These are phyloP conservation scores for Aspergillus novoparasiticus DNA, from an alignment of 2,329 filamentous ascomycete species.

Conservation along the genomic window DNA sequence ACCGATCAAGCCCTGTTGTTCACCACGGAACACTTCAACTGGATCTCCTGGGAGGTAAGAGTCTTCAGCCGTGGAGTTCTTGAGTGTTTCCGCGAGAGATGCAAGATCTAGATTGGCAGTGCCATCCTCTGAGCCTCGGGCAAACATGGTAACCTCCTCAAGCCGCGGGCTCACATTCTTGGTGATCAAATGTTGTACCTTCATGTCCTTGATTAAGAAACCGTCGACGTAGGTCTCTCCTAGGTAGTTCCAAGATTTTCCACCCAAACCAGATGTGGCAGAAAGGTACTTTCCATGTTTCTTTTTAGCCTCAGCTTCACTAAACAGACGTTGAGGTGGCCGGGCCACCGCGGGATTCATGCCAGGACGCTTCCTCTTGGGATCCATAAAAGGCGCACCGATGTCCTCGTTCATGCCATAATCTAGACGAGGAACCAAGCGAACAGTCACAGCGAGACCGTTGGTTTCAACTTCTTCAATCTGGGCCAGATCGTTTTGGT, in stretches of 20 bases:
- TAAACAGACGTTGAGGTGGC: conserved; percentile 89
- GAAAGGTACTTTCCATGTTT: conserved; percentile 68
- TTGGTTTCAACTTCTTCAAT: conserved; percentile 92
- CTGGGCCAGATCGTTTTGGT: conserved; percentile 86
- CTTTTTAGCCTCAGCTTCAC: conserved; percentile 88
- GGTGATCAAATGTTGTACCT: conserved; percentile 80
- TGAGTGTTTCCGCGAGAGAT: conserved; percentile 85
- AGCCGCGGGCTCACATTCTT: conserved; percentile 91
- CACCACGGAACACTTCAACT: conserved; percentile 94
- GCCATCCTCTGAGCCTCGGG: conserved; percentile 84
- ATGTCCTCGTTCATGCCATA: conserved; percentile 86
- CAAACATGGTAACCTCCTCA: conserved; percentile 95
- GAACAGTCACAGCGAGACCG: conserved; percentile 82
- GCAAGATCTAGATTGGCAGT: conserved; percentile 92
- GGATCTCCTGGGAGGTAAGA: conserved; percentile 90
- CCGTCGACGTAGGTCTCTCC: conserved; percentile 90
- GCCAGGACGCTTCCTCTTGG: conserved; percentile 77
- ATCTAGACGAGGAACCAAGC: conserved; percentile 86
- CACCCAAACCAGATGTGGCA: conserved; percentile 55
- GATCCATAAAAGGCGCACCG: conserved; percentile 55
- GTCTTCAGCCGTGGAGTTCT: conserved; percentile 77
- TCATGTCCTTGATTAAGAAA: conserved; percentile 91
- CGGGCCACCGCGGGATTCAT: conserved; percentile 61
- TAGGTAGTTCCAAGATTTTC: conserved; percentile 80
- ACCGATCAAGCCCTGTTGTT: conserved; percentile 89